Percentiles rank a stretch among this genome's conserved stretches.
Evolutionary conservation across 371 early-diverging fungal genomes (phyloP).

Genomic region (Parasitella parasitica): DNA sequence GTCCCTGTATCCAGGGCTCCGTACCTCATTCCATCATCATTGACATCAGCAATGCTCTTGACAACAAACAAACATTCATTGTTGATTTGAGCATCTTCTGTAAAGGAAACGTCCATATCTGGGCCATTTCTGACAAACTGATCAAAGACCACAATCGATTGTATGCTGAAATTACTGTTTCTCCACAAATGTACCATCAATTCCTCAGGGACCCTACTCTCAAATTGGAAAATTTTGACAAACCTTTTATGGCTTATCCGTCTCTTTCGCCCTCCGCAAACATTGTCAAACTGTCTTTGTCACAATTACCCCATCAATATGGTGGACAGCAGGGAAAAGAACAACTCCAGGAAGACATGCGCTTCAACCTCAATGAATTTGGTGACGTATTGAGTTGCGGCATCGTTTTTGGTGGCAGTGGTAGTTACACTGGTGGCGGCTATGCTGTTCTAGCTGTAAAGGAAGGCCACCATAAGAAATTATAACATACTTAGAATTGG

Average conservation of each 20-base stretch:
- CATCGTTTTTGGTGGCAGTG: background rate
- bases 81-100: background rate
- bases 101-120: background rate
- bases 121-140: background rate
- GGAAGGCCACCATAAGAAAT: slow-evolving; percentile 44
- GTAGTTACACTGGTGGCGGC: background rate
- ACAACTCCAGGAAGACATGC: background rate
- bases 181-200: background rate
- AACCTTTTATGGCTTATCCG: background rate
- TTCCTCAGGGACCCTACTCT: background rate
- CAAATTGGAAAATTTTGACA: background rate
- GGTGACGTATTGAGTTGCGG: background rate
- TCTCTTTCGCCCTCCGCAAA: background rate
- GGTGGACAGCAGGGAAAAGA: background rate
- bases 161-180: background rate
- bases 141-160: background rate
- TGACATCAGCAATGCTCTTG: background rate
- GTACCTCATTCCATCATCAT: background rate
- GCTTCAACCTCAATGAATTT: background rate
- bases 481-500: slow-evolving; percentile 57
- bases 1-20: background rate
- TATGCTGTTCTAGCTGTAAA: slow-evolving; percentile 25
- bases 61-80: background rate
- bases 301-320: background rate
- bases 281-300: background rate